Conservation (phyloP, 2,329 filamentous ascomycete genomes). For the Xylaria sp. region DNA sequence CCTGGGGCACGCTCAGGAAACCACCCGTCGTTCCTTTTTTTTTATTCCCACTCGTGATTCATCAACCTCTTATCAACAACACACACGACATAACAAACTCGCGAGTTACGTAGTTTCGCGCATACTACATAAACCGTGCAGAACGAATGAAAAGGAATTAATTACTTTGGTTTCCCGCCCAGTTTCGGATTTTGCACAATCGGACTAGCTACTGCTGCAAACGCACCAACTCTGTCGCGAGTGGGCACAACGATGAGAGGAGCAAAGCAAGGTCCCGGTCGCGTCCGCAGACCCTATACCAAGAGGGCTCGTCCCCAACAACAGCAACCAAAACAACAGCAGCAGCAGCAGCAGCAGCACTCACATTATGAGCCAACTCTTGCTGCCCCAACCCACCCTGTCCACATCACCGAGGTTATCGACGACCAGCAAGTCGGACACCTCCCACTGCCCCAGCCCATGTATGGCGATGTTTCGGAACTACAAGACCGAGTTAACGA, state of each 20-base stretch:
- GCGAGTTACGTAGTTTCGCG: constrained; percentile 22
- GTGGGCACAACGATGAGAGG: constrained; percentile 30
- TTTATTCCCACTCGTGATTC: neutral
- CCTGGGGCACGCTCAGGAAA: neutral
- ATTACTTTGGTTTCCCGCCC: neutral
- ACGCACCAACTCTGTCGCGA: constrained; percentile 7
- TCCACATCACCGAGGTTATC: constrained; percentile 34
- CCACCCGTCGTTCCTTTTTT: neutral
- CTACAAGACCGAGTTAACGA: constrained; percentile 42
- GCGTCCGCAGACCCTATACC: constrained; percentile 33
- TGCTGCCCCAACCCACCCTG: neutral
- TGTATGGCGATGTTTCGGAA: constrained; percentile 35
- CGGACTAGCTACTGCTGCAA: constrained; percentile 10
- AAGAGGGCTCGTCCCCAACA: constrained; percentile 31
- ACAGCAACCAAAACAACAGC: constrained; percentile 6
- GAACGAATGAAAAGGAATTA: constrained; percentile 3
- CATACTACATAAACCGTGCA: constrained; percentile 12
- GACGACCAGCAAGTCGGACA: constrained; percentile 42
- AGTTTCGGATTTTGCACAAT: constrained; percentile 20
- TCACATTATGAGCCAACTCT: neutral
- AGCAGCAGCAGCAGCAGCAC: constrained; percentile 3
- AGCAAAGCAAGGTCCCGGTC: constrained; percentile 34
- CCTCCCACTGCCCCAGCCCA: constrained; percentile 34
- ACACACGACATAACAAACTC: constrained; percentile 4
- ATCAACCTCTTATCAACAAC: constrained; percentile 22